A percentile compares a stretch with the other conserved stretches of the same genome.
phyloP scores from a whole-genome alignment of 2,329 filamentous ascomycete genomes.

The Colletotrichum phormii region DNA sequence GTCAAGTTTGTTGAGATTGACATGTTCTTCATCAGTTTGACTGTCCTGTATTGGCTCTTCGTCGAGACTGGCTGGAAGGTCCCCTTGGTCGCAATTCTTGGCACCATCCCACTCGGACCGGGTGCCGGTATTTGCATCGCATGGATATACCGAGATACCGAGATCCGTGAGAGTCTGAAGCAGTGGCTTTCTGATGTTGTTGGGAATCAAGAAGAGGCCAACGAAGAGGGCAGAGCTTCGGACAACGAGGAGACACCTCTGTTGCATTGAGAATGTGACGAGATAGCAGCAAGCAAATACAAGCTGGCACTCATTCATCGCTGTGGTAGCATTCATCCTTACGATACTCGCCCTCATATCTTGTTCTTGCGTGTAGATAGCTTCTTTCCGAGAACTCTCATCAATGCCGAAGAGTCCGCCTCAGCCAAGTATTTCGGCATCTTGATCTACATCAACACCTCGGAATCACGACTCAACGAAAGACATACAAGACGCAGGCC shows the following conservation, averaged over 20 bases:
- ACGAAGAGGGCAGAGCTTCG: conserved; percentile 16
- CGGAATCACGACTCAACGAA: neutral
- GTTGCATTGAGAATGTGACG: conserved; percentile 32
- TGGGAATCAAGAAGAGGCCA: neutral
- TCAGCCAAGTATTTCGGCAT: neutral
- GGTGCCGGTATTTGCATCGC: conserved; percentile 52
- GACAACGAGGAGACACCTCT: conserved; percentile 50
- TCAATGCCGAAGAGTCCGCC: neutral
- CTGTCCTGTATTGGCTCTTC: conserved; percentile 65
- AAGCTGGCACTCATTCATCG: neutral
- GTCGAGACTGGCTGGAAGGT: conserved; percentile 61
- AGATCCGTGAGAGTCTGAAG: conserved; percentile 43
- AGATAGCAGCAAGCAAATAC: neutral
- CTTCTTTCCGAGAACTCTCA: neutral
- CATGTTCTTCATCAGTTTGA: conserved; percentile 56
- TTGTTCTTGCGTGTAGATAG: neutral
- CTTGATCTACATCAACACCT: neutral
- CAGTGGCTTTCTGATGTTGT: conserved; percentile 27
- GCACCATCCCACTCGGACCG: conserved; percentile 49
- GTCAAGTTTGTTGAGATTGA: conserved; percentile 61
- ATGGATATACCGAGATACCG: conserved; percentile 53
- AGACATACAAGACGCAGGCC: neutral
- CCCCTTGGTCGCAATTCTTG: conserved; percentile 46
- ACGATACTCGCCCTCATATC: neutral
- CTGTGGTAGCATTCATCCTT: too few species aligned